A percentile compares a stretch with the other conserved stretches of the same genome.
Conservation (phyloP, 768 basidiomycete species). For the Astraeus odoratus region DNA sequence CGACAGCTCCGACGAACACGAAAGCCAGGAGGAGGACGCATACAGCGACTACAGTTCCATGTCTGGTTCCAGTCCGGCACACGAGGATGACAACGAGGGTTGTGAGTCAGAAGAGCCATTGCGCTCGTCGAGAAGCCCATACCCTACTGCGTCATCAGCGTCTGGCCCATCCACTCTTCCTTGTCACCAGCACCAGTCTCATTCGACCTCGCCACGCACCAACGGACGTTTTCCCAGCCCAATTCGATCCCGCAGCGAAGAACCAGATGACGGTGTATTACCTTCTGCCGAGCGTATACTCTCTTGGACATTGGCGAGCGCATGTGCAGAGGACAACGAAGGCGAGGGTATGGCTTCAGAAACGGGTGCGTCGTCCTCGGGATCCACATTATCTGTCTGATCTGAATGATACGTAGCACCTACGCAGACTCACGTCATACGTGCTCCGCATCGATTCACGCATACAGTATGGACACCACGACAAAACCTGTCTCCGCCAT, state of each 20-base stretch:
- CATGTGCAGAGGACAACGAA: conserved; percentile 34
- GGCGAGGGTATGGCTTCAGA: conserved; percentile 33
- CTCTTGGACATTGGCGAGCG: conserved; percentile 38
- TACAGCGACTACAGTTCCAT: conserved; percentile 3
- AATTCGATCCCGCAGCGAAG: conserved; percentile 24
- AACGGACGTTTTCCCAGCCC: too few species aligned
- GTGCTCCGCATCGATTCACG: conserved; percentile 40
- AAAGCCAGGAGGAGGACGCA: conserved; percentile 1
- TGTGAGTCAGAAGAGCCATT: conserved; percentile 4
- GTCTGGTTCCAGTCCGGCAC: not conserved
- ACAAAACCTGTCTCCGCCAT: conserved; percentile 32
- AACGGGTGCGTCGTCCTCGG: conserved; percentile 25
- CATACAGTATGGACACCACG: conserved; percentile 43
- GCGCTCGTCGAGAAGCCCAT: conserved; percentile 22
- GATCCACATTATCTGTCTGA: not conserved
- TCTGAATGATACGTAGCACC: conserved; percentile 27
- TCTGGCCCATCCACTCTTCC: conserved; percentile 6
- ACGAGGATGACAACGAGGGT: conserved; percentile 5
- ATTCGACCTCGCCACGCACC: not conserved
- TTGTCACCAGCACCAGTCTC: not conserved
- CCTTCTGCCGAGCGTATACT: conserved; percentile 34
- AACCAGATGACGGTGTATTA: conserved; percentile 20
- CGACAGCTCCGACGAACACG: not conserved
- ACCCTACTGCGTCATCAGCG: conserved; percentile 22
- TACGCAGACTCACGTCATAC: conserved; percentile 42